Evolutionary conservation across 2,329 filamentous ascomycete genomes (phyloP).

Genomic region (Coniella lustricola): DNA sequence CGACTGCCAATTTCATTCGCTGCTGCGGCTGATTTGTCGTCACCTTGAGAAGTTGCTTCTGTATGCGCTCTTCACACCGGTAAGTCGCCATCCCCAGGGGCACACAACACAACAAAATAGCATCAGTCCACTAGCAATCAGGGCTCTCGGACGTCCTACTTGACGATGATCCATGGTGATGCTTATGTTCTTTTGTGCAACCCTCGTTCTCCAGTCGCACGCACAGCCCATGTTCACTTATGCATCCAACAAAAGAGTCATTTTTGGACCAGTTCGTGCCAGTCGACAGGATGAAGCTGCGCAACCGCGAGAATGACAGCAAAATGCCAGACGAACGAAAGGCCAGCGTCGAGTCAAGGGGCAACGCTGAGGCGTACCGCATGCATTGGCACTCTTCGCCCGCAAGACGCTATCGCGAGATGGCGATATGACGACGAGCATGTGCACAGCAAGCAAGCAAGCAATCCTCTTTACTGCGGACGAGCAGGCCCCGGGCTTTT

Average conservation of each 20-base stretch:
- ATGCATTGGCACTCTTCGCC: not conserved
- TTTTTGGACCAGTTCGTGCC: not conserved
- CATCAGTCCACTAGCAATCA: no score
- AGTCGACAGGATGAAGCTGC: conserved; percentile 9
- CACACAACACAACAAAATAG: not conserved
- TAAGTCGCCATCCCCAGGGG: not conserved
- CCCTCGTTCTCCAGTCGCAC: not conserved
- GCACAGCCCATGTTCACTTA: not conserved
- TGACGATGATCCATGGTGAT: no score
- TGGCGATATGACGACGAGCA: no score
- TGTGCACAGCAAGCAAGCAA: no score
- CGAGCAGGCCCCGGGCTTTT: no score
- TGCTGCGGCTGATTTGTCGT: not conserved
- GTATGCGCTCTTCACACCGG: conserved; percentile 3
- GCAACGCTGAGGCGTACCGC: no score
- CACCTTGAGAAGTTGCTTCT: conserved; percentile 6
- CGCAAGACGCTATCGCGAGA: no score
- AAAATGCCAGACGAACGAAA: not conserved
- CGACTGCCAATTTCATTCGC: not conserved
- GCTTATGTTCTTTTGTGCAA: no score
- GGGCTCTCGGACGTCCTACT: no score
- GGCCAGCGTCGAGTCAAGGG: no score
- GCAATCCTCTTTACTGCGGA: no score
- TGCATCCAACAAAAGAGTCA: not conserved
- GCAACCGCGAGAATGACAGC: conserved; percentile 14